Evolutionary conservation across 768 basidiomycete genomes (phyloP).

Genomic region (Termitomyces sp.): DNA sequence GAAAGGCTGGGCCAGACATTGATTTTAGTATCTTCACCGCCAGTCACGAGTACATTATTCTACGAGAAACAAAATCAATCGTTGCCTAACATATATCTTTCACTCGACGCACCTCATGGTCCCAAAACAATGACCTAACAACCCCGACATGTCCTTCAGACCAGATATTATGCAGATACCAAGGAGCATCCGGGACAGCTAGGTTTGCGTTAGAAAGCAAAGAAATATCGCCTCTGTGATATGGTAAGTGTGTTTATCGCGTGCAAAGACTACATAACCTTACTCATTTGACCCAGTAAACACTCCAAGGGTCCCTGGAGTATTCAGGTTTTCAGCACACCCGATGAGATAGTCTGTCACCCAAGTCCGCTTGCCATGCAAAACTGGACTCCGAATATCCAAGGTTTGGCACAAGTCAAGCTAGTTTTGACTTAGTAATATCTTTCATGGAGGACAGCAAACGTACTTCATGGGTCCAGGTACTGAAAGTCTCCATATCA

Average conservation of each 20-base stretch:
- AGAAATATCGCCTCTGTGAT: constrained; percentile 53
- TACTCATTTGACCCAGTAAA: constrained; percentile 79
- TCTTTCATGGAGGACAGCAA: background rate
- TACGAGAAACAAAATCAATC: constrained; percentile 11
- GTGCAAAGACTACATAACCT: constrained; percentile 14
- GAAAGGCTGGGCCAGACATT: constrained; percentile 33
- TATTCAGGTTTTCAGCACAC: constrained; percentile 34
- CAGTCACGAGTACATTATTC: constrained; percentile 41
- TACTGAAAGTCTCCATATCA: constrained; percentile 93
- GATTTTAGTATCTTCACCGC: constrained; percentile 49
- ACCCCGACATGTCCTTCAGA: constrained; percentile 52
- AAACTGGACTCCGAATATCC: constrained; percentile 64
- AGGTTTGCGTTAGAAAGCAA: constrained; percentile 45
- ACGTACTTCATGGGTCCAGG: constrained; percentile 72
- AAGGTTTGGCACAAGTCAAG: constrained; percentile 53
- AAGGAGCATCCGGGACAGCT: constrained; percentile 34
- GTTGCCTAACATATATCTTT: background rate
- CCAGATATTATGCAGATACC: constrained; percentile 53
- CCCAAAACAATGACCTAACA: constrained; percentile 54
- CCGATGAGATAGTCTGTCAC: constrained; percentile 76
- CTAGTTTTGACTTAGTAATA: constrained; percentile 29
- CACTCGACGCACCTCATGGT: constrained; percentile 39
- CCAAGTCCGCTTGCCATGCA: constrained; percentile 62
- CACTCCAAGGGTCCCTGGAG: constrained; percentile 39
- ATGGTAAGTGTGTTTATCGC: background rate